Percentiles rank a stretch among this genome's conserved stretches.
Evolutionary conservation across 1,284 basidiomycete species (phyloP).

Genomic region (Leccinum huronense): DNA sequence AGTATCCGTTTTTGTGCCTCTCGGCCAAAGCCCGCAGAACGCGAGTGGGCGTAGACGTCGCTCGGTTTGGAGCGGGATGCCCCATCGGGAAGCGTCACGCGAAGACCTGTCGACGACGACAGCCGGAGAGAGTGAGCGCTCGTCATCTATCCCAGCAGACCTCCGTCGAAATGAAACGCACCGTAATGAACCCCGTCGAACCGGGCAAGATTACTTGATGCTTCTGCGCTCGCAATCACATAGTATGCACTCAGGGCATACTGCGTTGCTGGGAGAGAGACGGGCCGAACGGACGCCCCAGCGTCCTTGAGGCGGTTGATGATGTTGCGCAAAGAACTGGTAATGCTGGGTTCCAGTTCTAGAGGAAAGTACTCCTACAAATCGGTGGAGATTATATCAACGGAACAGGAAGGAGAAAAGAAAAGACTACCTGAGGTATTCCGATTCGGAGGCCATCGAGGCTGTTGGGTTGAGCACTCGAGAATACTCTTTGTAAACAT

Average conservation of each 20-base stretch:
- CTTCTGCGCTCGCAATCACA: slow-evolving; percentile 91
- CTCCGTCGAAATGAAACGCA: slow-evolving; percentile 24
- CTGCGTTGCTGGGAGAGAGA: slow-evolving; percentile 76
- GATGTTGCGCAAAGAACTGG: slow-evolving; percentile 47
- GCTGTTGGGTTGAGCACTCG: not conserved
- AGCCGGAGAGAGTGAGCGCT: not conserved
- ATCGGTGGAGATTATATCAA: not conserved
- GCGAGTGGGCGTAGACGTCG: slow-evolving; percentile 57
- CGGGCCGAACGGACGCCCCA: slow-evolving; percentile 74
- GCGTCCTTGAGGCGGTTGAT: slow-evolving; percentile 51
- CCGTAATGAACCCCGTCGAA: slow-evolving; percentile 86
- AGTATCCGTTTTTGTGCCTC: slow-evolving; percentile 89
- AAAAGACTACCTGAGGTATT: slow-evolving; percentile 48
- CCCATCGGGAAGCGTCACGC: slow-evolving; percentile 44
- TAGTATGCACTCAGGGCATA: slow-evolving; percentile 94
- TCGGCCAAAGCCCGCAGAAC: slow-evolving; percentile 70
- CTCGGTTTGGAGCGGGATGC: slow-evolving; percentile 46
- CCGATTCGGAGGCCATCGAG: slow-evolving; percentile 55
- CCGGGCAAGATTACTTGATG: slow-evolving; percentile 88
- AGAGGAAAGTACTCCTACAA: slow-evolving; percentile 78
- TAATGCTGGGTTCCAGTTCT: slow-evolving; percentile 59
- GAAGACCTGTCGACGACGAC: slow-evolving; percentile 42
- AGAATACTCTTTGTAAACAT: slow-evolving; percentile 25
- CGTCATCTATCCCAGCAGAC: not conserved
- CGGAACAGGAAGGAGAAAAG: not conserved